Evolutionary conservation across 164 flowering plant species (phyloP), one percentile per base, ranked within the genome.

Genomic region (Magnolia changhungtana): DNA sequence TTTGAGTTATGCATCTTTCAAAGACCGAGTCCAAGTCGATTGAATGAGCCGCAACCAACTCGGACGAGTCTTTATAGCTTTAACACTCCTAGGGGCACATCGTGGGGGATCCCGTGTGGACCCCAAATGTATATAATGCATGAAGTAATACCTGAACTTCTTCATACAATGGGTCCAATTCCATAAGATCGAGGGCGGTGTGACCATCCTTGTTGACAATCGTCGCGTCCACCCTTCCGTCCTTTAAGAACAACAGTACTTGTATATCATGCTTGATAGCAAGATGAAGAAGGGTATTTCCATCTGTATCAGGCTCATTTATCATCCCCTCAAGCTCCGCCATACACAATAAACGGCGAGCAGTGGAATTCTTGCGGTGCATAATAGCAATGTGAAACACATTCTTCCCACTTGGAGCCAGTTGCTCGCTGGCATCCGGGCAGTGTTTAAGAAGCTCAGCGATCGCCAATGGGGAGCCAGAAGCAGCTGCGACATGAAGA

Each of bases 381-480:
- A 27, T 27, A 21, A 73, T 73, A 3, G 68, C 65, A 9, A 63
- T 63, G 21, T 73, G 75, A 37, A 73, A 58, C 20, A 49, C 67
- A 63, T 31, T 73, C 59, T 51, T 19, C 11, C 67, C 75, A 2
- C 18, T 63, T 31, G 29, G 14, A 49, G 63, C 67, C 0, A 29
- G 51, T 18, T 59, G 75, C 31, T 73, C 75, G 5, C 16, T n/a
- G 7, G 68, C 75, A n/a, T 73, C 75, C 18, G 75, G 75, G 66
- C 67, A 73, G 19, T 73, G 24, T 18, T 45, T n/a, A 63, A 73
- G 67, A 1, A 73, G 51, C 68, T 61, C 24, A 29, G 7, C 6
- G 1, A 63, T 21, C 2, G 59, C 10, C 9, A 1, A 2, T 9
- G 14, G 4, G 23, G n/a, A 63, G 5, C 75, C 75, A 13, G 51